These are phyloP conservation scores for Globisporangium alternatum DNA, from an alignment of 352 stramenopile genomes.

Conservation along the genomic window DNA sequence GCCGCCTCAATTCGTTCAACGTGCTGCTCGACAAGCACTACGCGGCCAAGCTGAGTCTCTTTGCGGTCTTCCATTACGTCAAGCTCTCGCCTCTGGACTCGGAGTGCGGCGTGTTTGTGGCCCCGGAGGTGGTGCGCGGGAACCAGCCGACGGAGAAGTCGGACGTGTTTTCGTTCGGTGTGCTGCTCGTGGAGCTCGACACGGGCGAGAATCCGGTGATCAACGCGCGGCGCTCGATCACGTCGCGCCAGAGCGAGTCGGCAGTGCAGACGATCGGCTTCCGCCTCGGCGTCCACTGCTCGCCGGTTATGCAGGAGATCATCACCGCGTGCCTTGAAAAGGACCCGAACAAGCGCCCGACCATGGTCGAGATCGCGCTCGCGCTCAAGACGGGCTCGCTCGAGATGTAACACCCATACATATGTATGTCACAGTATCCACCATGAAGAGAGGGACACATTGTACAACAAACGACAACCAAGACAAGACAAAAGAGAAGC, in stretches of 20 bases:
- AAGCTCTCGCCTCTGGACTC: conserved; percentile 66
- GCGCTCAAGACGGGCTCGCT: conserved; percentile 62
- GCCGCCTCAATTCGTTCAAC: conserved; percentile 74
- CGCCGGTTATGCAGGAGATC: conserved; percentile 59
- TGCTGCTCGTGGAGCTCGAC: conserved; percentile 78
- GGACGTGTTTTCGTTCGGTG: conserved; percentile 76
- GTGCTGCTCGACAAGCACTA: conserved; percentile 66
- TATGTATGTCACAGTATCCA: neutral
- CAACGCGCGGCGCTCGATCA: conserved; percentile 45
- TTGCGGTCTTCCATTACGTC: conserved; percentile 78
- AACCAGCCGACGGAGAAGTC: conserved; percentile 67
- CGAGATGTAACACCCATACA: conserved; percentile 31
- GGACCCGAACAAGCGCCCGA: conserved; percentile 46
- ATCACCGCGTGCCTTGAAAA: conserved; percentile 60
- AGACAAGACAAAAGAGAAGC: no score
- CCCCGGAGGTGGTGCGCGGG: conserved; percentile 66
- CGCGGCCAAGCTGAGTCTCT: conserved; percentile 72
- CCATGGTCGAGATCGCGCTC: conserved; percentile 57
- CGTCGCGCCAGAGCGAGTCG: conserved; percentile 30
- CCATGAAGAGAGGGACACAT: neutral
- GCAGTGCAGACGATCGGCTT: conserved; percentile 51
- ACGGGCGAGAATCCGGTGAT: conserved; percentile 63
- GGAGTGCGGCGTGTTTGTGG: conserved; percentile 63
- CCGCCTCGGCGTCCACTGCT: conserved; percentile 50
- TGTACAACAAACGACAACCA: neutral